Percentiles rank a stretch among this genome's conserved stretches.
phyloP scores from a whole-genome alignment of 2,329 filamentous ascomycete genomes.

The Eutypella sp. region DNA sequence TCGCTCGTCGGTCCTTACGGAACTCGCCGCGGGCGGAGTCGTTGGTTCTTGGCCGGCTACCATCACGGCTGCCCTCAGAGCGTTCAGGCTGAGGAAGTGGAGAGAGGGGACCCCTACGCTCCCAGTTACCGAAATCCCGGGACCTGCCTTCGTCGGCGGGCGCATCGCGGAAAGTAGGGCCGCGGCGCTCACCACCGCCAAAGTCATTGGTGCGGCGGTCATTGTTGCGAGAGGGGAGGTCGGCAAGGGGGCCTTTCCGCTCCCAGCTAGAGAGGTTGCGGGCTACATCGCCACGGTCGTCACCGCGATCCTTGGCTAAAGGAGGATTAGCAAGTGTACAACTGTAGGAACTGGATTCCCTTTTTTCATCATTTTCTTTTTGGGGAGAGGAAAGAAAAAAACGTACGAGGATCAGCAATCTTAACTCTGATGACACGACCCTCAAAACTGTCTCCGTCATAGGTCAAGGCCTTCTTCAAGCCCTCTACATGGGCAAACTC shows the following conservation, averaged over 20 bases:
- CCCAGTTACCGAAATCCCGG: constrained; percentile 86
- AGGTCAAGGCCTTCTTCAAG: constrained; percentile 80
- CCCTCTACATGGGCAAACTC: constrained; percentile 87
- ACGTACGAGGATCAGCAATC: constrained; percentile 95
- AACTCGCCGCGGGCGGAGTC: constrained; percentile 57
- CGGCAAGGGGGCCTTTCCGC: constrained; percentile 82
- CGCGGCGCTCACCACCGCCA: constrained; percentile 55
- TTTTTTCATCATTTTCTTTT: too few species aligned
- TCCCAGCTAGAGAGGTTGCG: constrained; percentile 89
- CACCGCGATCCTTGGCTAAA: constrained; percentile 75
- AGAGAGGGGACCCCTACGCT: constrained; percentile 86
- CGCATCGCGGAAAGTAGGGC: constrained; percentile 58
- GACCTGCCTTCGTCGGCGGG: constrained; percentile 69
- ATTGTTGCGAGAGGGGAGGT: constrained; percentile 44
- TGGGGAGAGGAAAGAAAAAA: too few species aligned
- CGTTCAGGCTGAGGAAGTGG: constrained; percentile 55
- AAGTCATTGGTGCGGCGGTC: constrained; percentile 47
- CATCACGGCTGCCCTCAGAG: constrained; percentile 46
- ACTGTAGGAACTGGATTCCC: too few species aligned
- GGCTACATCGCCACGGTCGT: constrained; percentile 53
- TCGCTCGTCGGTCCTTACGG: constrained; percentile 59
- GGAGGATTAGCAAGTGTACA: constrained; percentile 29
- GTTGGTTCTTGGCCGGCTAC: constrained; percentile 46
- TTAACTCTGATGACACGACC: constrained; percentile 88
- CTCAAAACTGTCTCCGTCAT: constrained; percentile 78